These are phyloP conservation scores for Phytomonas sp. DNA, from an alignment of 208 protist genomes.

Conservation along the genomic window DNA sequence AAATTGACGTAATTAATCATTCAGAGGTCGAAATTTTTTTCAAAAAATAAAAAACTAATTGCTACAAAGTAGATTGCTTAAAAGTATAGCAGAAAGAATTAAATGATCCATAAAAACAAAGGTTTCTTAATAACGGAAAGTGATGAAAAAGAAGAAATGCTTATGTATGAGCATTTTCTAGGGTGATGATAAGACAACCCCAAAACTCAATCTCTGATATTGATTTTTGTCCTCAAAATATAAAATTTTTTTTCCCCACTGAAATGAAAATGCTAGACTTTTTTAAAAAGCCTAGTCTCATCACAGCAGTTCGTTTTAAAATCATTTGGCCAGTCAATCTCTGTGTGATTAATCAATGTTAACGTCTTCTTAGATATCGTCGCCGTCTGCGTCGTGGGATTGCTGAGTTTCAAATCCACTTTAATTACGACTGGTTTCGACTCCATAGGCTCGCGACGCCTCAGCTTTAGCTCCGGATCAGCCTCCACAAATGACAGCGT, in stretches of 20 bases:
- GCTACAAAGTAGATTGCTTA: neutral
- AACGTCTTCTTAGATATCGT: neutral
- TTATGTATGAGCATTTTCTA: neutral
- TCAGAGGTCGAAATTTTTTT: neutral
- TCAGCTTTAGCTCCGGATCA: conserved; percentile 1
- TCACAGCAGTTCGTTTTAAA: neutral
- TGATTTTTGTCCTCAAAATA: neutral
- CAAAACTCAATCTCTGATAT: neutral
- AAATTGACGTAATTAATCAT: neutral
- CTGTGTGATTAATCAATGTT: conserved; percentile 15
- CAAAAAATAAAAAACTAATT: conserved; percentile 5
- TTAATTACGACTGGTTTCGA: neutral
- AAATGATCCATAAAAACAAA: conserved; percentile 3
- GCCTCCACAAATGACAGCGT: conserved; percentile 12
- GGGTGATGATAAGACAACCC: neutral
- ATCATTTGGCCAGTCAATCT: conserved; percentile 14
- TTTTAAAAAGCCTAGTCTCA: neutral
- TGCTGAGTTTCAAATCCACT: neutral
- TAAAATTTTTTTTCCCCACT: neutral
- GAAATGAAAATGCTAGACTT: neutral
- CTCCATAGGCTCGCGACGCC: neutral
- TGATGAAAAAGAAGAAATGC: neutral
- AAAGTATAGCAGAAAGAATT: conserved; percentile 9
- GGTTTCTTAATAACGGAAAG: neutral
- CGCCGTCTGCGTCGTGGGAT: neutral